These are phyloP conservation scores for Plicaturopsis crispa DNA, from an alignment of 768 basidiomycete species.

Conservation along the genomic window DNA sequence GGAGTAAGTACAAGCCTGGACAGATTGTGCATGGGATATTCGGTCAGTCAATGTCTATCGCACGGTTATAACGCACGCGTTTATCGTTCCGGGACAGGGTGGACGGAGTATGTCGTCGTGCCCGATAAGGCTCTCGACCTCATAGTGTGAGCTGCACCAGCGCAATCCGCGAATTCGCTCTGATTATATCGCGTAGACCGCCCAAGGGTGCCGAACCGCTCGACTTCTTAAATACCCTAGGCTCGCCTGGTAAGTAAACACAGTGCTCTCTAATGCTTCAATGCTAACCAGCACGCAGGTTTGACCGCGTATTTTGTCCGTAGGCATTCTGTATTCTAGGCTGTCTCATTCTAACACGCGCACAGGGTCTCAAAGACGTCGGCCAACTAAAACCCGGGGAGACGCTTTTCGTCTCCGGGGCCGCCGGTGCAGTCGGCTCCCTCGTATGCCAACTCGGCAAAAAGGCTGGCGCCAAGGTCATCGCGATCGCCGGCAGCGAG, in stretches of 20 bases:
- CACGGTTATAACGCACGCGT: not conserved
- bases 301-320: conserved; percentile 87
- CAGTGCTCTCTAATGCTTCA: not conserved
- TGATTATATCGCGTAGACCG: too few relatives aligned
- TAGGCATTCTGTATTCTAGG: not conserved
- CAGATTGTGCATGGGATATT: conserved; percentile 58
- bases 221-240: conserved; percentile 83
- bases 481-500: conserved; percentile 77
- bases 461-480: conserved; percentile 69
- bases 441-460: conserved; percentile 82
- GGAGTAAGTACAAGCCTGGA: conserved; percentile 50
- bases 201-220: conserved; percentile 54
- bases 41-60: conserved; percentile 36
- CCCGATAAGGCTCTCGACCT: conserved; percentile 43
- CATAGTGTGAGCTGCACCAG: conserved; percentile 50
- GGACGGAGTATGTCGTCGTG: conserved; percentile 69
- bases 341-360: not conserved
- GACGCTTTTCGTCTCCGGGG: conserved; percentile 80
- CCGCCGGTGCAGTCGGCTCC: conserved; percentile 87
- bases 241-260: conserved; percentile 50
- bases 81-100: conserved; percentile 36
- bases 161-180: too few relatives aligned
- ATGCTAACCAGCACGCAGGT: conserved; percentile 31
- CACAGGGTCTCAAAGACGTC: conserved; percentile 77
- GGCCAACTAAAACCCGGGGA: conserved; percentile 80